phyloP scores from a whole-genome alignment of 441 rosid species.

The Populus trichocarpa region DNA sequence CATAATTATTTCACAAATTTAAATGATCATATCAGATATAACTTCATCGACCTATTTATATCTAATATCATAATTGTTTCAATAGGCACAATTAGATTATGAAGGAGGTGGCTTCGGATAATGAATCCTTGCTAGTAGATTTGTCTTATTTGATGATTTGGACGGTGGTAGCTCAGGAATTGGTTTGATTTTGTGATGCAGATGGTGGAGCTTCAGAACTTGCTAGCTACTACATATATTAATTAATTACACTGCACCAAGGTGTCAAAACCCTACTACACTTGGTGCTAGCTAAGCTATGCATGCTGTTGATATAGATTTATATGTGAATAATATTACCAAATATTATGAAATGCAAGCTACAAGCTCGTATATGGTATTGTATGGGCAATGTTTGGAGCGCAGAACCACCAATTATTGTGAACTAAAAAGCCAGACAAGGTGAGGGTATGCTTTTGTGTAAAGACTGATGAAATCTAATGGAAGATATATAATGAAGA shows the following conservation, averaged over 20 bases:
- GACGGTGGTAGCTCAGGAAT: too few species aligned
- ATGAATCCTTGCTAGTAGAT: too few species aligned
- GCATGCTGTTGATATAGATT: background rate
- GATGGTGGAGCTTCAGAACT: too few species aligned
- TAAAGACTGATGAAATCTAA: conserved; percentile 3
- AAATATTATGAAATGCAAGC: background rate
- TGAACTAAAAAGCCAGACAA: background rate
- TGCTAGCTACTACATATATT: too few species aligned
- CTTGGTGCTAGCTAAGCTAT: background rate
- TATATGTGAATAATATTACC: background rate
- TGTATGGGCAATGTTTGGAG: background rate
- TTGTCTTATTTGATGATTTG: too few species aligned
- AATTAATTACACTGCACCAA: background rate
- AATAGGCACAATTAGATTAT: too few species aligned
- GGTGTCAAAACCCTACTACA: background rate
- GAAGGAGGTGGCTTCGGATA: too few species aligned
- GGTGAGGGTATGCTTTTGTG: background rate
- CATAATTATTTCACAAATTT: too few species aligned
- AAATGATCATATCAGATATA: too few species aligned
- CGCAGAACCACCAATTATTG: background rate
- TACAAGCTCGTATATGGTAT: background rate
- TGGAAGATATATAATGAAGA: background rate
- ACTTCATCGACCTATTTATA: too few species aligned
- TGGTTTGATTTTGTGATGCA: too few species aligned
- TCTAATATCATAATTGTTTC: too few species aligned